Evolutionary conservation across 2,329 filamentous ascomycete species (phyloP).

Genomic region (Calonectria multiphialidica): DNA sequence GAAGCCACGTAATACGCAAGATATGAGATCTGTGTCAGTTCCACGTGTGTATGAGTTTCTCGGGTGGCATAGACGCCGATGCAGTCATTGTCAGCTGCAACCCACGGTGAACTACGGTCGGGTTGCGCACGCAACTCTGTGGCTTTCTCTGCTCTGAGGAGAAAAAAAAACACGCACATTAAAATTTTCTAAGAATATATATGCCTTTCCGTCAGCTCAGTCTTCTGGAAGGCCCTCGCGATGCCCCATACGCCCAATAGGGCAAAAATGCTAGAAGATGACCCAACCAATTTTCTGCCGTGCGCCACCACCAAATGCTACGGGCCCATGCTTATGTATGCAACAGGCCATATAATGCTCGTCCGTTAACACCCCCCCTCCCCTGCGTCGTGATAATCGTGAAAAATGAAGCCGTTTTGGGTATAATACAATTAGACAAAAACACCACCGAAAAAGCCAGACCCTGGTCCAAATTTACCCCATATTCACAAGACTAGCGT

Average conservation of each 20-base stretch:
- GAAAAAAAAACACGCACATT: background rate
- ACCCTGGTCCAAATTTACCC: constrained; percentile 21
- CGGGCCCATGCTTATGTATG: background rate
- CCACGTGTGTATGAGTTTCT: background rate
- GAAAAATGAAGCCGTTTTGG: constrained; percentile 30
- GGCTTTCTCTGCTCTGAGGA: background rate
- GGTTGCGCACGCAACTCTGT: background rate
- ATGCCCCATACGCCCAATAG: background rate
- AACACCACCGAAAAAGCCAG: background rate
- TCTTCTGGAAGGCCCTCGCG: constrained; percentile 7
- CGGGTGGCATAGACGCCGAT: background rate
- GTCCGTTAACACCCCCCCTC: background rate
- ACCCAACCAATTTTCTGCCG: constrained; percentile 1
- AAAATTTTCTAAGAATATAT: constrained; percentile 8
- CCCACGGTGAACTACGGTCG: background rate
- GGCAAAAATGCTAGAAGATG: background rate
- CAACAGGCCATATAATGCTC: constrained; percentile 10
- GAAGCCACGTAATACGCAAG: background rate
- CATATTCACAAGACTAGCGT: background rate
- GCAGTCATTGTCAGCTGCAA: constrained; percentile 11
- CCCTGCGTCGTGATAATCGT: constrained; percentile 21
- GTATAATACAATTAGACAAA: constrained; percentile 24
- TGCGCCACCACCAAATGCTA: constrained; percentile 6
- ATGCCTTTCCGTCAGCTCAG: background rate
- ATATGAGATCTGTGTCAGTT: background rate